Conservation (phyloP, 2,329 filamentous ascomycete genomes). For the Pyricularia grisea region DNA sequence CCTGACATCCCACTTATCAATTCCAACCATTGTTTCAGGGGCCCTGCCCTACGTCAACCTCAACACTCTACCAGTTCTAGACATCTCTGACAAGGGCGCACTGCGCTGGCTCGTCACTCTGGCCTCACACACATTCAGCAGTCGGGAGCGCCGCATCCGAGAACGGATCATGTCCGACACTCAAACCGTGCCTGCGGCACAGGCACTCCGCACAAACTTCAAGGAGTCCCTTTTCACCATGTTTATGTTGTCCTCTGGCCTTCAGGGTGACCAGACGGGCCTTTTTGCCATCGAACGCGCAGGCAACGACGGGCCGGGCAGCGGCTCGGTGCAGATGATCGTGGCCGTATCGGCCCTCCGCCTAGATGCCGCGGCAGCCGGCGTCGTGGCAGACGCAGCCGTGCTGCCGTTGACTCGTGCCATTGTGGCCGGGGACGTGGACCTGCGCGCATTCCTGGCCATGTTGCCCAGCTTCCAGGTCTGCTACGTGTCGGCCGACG, state of each 20-base stretch:
- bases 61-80: conserved; percentile 32
- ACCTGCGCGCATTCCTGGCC: conserved; percentile 28
- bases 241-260: conserved; percentile 34
- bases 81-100: conserved; percentile 22
- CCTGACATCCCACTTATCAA: conserved; percentile 12
- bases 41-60: conserved; percentile 31
- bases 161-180: conserved; percentile 14
- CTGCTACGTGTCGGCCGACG: conserved; percentile 29
- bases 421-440: conserved; percentile 18
- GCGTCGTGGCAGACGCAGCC: conserved; percentile 36
- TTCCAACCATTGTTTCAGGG: conserved; percentile 5
- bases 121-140: conserved; percentile 29
- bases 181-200: conserved; percentile 2
- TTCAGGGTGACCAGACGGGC: conserved; percentile 33
- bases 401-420: conserved; percentile 31
- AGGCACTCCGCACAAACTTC: conserved; percentile 30
- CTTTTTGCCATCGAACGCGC: conserved; percentile 31
- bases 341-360: conserved; percentile 32
- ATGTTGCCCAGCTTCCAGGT: conserved; percentile 25
- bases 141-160: conserved; percentile 28
- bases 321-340: conserved; percentile 29
- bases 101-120: conserved; percentile 29
- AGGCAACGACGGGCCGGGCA: conserved; percentile 9
- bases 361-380: conserved; percentile 30
- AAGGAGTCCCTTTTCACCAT: conserved; percentile 39